A percentile compares a stretch with the other conserved stretches of the same genome.
phyloP scores from a whole-genome alignment of 176 grass and related monocot species.

The Aegilops tauschii region DNA sequence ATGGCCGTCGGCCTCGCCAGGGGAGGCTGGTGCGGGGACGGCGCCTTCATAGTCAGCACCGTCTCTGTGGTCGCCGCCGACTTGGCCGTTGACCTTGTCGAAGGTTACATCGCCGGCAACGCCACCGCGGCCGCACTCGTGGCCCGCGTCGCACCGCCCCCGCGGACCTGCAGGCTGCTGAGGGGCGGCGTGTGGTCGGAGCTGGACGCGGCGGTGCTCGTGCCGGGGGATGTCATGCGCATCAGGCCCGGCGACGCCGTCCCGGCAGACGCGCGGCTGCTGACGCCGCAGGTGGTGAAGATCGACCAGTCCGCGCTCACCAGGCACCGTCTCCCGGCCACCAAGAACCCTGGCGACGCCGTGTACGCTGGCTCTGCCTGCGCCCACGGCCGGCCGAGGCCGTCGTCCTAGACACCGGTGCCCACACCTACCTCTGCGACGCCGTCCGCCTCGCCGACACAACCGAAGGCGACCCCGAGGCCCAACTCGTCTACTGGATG shows the following conservation, averaged over 20 bases:
- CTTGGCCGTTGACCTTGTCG: neutral
- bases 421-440: neutral
- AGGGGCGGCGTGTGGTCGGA: neutral
- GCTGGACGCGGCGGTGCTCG: neutral
- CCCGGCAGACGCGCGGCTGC: neutral
- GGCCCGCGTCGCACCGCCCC: neutral
- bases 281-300: neutral
- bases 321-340: neutral
- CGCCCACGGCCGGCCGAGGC: neutral
- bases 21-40: neutral
- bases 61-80: neutral
- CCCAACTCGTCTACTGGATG: too few relatives aligned
- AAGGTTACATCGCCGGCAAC: neutral
- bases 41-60: neutral
- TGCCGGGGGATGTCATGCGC: neutral
- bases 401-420: neutral
- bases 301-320: neutral
- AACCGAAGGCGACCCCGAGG: too few relatives aligned
- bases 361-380: neutral
- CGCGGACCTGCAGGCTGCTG: neutral
- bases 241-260: neutral
- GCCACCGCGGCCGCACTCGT: neutral
- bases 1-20: neutral
- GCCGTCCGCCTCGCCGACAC: neutral
- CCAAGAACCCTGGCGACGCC: neutral